Base-by-base conservation (phyloP, 176 grass and related monocot species). In the Carex littledalei region DNA sequence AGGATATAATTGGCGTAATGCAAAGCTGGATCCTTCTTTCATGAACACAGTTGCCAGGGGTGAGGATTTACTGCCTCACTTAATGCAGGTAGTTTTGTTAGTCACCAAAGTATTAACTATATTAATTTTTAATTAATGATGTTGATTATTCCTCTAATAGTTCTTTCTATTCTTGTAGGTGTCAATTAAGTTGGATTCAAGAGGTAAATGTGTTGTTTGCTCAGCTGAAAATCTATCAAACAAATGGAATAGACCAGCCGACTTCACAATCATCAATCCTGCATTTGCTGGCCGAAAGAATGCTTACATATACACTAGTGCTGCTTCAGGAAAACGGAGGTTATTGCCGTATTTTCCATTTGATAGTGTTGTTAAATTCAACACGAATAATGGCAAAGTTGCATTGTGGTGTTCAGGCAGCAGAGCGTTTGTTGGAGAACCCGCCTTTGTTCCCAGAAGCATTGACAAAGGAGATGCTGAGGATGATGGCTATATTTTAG, bases 261-360 rank as follows among this genome's bases (percentile, higher is more conserved):
- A 99, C 64, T 99, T 99, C 87, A 93, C 87, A 7, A 78, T 59
- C 14, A 95, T 99, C 81, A 93, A 95, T 71, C 96, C 91, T 2
- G 20, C 26, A 86, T 95, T 84, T 70, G 22, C 84, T 18, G 91
- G 89, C 78, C 60, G 78, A 60, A 91, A 85, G 78, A 95, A 86
- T 79, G 78, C 85, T 17, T 99, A 89, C 68, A 39, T 99, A 85
- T 99, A 99, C 31, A 77, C 87, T 2, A 86, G 88, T 14, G 66
- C 83, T 0, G 47, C 88, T 1, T 95, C 96, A 2, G 93, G 96
- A 1, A 77, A 75, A 2, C 86, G 93, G 18, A 90, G 79, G n/a
- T 89, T 94, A 82, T 81, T 99, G 59, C 96, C 88, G 0, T 84
- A 86, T 72, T 99, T 95, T 77, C 93, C 96, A 6, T 99, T 99